Base-by-base conservation (phyloP, 371 early-diverging fungal genomes). In the Lichtheimia ornata region DNA sequence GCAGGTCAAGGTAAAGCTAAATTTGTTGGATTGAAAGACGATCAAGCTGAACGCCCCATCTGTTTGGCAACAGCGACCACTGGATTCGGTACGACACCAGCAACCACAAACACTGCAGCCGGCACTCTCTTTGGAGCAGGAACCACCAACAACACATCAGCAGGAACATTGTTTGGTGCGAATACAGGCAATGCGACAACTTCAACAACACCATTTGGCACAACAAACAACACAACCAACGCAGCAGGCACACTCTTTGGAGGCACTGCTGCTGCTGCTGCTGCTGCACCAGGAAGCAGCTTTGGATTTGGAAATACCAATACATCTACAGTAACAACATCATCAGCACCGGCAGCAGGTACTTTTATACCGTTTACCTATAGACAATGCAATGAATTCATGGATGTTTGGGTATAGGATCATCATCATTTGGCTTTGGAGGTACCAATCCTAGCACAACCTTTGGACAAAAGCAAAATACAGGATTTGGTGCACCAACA, bases 121-220 rank as follows among this genome's bases (percentile, higher is more conserved):
- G 62, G 62, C 9, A 61, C 62, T 20, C 54, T 61, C 5, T 61
- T 61, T 61, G 55, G 62, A 4, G 49, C 54, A 28, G 50, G 35
- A 13, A 50, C n/a, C 59, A 41, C 9, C n/a, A 20, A 25, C 50
- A 59, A n/a, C 14, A 47, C 62, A 18, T 25, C 62, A 53, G 62
- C 62, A 35, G 55, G 62, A 28, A 49, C 49, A 17, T 35, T 45
- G 13, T 61, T 61, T 47, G 62, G 62, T 18, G 28, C 62, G 54
- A 61, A 61, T 45, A 53, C 62, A 13, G 50, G 49, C 44, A 61
- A 54, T 49, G 47, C 62, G 5, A 6, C 47, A 5, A 7, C 47
- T n/a, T 47, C 47, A 18, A n/a, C 14, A n/a, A 47, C 41, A 43
- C 17, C 43, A 13, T 56, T 56, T 56, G 56, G 56, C 24, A 41